Evolutionary conservation across 352 stramenopile species (phyloP), one percentile per base, ranked within the genome.

Genomic region (Phytophthora sansomeana): DNA sequence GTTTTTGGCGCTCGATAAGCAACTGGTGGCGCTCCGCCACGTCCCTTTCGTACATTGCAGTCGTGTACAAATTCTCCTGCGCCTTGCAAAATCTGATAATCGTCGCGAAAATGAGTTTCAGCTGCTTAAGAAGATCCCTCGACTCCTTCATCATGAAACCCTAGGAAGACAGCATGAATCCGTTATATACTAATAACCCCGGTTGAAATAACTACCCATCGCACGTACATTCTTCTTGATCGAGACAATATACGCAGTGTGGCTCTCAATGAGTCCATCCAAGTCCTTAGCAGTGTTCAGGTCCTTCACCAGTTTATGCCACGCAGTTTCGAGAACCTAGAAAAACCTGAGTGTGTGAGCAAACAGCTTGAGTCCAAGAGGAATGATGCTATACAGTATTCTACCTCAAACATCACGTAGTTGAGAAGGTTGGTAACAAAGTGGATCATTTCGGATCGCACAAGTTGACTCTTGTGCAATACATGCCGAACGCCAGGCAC

Each of bases 361-460:
- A 24, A 59, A 44, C n/a, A 24, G 10, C 58, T 56, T 24, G 2
- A 0, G 9, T 6, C 13, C 13, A 32, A 54, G 11, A 26, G 29
- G 17, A 13, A 30, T 1, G 41, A 24, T 32, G 13, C 8, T 32
- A 26, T 24, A 13, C 14, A 10, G 11, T 14, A 55, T 21, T 47
- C 35, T 43, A 90, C 80, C 87, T 99, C 97, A 77, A 99, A 99
- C 96, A 99, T 99, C 69, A 99, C 93, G 72, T 99, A 99, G 67
- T 96, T 98, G 69, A 98, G 94, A 21, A 99, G 85, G 60, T 99
- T 99, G 38, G 92, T 94, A 21, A 95, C 96, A 72, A 99, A 98
- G 71, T 99, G 96, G 57, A 98, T 96, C 97, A 99, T 99, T 44
- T 98, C 90, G 21, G 97, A 97, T 29, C 97, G 90, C 48, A 98